Evolutionary conservation across 2,329 filamentous ascomycete genomes (phyloP).

Genomic region (Kalaharituber pfeilii): DNA sequence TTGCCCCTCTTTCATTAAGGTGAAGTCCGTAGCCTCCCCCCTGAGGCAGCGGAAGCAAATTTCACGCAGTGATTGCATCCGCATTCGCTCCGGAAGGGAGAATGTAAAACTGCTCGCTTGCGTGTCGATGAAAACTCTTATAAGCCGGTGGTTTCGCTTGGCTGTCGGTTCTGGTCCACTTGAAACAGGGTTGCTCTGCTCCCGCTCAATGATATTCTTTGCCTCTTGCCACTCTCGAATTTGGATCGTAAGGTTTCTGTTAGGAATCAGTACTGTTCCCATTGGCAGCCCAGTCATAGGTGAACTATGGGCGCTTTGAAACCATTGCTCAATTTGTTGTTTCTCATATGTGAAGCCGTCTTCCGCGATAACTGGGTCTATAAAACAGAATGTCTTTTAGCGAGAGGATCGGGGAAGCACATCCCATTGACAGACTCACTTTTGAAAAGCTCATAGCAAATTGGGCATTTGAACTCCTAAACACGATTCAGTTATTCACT

Average conservation of each 20-base stretch:
- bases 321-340: slow-evolving; percentile 26
- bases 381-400: background rate
- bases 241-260: slow-evolving; percentile 18
- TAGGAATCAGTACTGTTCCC: slow-evolving; percentile 17
- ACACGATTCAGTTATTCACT: background rate
- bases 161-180: too few species aligned
- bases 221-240: slow-evolving; percentile 21
- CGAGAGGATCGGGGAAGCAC: too few species aligned
- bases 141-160: too few species aligned
- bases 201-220: slow-evolving; percentile 11
- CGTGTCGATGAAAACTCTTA: too few species aligned
- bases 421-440: too few species aligned
- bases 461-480: slow-evolving; percentile 23
- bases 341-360: slow-evolving; percentile 26
- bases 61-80: background rate
- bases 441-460: slow-evolving; percentile 25
- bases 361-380: slow-evolving; percentile 25
- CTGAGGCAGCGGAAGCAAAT: background rate
- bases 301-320: slow-evolving; percentile 23
- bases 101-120: too few species aligned
- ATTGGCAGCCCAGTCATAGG: slow-evolving; percentile 24
- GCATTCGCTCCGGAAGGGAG: background rate
- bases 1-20: slow-evolving; percentile 11
- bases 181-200: background rate
- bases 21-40: background rate